These are phyloP conservation scores for Glycyrrhiza uralensis DNA, from an alignment of 306 rosid species.

Conservation along the genomic window DNA sequence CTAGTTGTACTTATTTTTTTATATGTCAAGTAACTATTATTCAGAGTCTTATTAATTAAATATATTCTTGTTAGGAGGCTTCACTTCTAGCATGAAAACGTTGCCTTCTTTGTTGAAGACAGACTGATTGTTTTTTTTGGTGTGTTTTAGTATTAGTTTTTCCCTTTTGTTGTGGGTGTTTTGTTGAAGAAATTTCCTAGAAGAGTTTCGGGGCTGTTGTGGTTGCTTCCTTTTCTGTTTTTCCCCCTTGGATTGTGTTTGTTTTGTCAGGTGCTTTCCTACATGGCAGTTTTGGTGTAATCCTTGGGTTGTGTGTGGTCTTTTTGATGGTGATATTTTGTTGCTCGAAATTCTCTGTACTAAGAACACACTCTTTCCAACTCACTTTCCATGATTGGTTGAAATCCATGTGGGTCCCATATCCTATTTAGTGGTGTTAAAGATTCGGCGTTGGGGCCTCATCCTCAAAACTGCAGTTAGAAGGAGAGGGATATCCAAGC, in stretches of 20 bases:
- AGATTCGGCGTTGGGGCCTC: too few species aligned
- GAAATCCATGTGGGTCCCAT: too few species aligned
- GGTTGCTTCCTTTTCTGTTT: neutral
- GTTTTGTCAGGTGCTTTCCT: neutral
- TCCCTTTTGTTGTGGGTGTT: neutral
- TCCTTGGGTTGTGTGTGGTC: neutral
- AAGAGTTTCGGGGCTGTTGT: neutral
- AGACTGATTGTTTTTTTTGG: neutral
- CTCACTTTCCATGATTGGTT: too few species aligned
- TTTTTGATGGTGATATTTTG: neutral
- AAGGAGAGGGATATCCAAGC: too few species aligned
- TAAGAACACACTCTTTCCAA: too few species aligned
- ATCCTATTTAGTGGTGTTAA: too few species aligned
- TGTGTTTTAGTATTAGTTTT: neutral
- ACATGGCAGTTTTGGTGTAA: neutral
- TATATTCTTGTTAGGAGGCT: neutral
- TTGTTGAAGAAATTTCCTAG: neutral
- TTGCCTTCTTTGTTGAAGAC: neutral
- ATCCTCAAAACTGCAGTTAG: too few species aligned
- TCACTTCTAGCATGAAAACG: neutral
- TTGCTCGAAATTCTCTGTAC: slow-evolving; percentile 22
- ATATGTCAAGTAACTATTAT: neutral
- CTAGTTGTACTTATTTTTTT: neutral
- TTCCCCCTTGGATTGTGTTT: neutral
- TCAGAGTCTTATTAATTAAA: neutral